These are phyloP conservation scores for Rhipidocladum racemiflorum DNA, from an alignment of 176 grass and related monocot genomes.

Conservation along the genomic window DNA sequence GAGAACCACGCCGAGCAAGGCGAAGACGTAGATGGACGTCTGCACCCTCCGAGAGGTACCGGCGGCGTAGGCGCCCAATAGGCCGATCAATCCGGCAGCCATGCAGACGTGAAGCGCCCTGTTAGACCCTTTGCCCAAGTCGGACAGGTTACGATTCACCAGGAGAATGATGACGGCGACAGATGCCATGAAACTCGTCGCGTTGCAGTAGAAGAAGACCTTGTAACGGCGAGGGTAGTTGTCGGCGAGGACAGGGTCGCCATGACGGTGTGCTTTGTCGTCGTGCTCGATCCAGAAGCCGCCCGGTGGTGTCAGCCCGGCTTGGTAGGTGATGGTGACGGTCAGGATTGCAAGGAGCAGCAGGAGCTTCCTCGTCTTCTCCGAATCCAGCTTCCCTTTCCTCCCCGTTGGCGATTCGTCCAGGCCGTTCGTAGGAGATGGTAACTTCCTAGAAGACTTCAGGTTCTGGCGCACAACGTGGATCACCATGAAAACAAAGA, in stretches of 20 bases:
- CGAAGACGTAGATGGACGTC: slow-evolving; percentile 5
- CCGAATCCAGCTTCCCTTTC: background rate
- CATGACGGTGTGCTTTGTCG: background rate
- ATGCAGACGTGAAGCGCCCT: background rate
- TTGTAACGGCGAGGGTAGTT: slow-evolving; percentile 5
- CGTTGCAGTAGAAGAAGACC: slow-evolving; percentile 36
- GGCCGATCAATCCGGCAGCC: background rate
- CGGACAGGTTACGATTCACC: background rate
- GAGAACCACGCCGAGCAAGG: background rate
- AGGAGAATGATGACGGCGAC: slow-evolving; percentile 16
- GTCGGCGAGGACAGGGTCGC: slow-evolving; percentile 4
- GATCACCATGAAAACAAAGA: background rate
- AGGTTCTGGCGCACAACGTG: background rate
- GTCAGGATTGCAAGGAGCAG: slow-evolving; percentile 27
- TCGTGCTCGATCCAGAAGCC: slow-evolving; percentile 3
- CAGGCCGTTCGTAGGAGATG: too few species aligned
- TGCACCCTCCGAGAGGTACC: background rate
- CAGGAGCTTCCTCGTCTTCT: background rate
- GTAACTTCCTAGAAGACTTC: too few species aligned
- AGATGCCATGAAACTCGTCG: slow-evolving; percentile 12
- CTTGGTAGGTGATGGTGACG: slow-evolving; percentile 25
- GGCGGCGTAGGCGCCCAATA: background rate
- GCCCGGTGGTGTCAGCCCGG: slow-evolving; percentile 29
- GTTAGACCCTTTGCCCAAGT: background rate
- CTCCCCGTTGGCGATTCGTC: too few species aligned